These are phyloP conservation scores for Zygosaccharomyces lentus DNA, from an alignment of 805 yeast species.

Conservation along the genomic window DNA sequence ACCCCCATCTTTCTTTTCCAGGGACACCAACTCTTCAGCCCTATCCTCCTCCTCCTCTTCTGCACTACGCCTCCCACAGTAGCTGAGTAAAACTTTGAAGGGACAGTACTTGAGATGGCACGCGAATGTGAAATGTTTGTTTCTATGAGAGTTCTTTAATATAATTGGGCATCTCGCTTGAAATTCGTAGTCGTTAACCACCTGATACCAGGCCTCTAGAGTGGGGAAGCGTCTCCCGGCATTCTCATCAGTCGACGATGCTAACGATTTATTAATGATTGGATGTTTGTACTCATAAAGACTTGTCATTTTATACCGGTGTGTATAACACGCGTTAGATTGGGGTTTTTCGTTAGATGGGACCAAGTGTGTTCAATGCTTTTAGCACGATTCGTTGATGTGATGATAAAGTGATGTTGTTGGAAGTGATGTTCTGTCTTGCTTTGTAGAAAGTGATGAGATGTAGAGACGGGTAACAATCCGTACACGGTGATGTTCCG, in stretches of 20 bases:
- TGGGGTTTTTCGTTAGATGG: constrained; percentile 18
- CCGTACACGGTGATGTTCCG: background rate
- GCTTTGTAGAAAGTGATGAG: constrained; percentile 1
- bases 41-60: constrained; percentile 12
- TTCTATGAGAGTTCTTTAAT: constrained; percentile 35
- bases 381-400: constrained; percentile 1
- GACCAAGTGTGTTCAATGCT: constrained; percentile 7
- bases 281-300: constrained; percentile 36
- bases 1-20: constrained; percentile 11
- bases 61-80: constrained; percentile 25
- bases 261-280: constrained; percentile 32
- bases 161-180: constrained; percentile 36
- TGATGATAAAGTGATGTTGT: constrained; percentile 8
- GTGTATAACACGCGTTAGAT: constrained; percentile 5
- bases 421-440: constrained; percentile 4
- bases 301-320: constrained; percentile 26
- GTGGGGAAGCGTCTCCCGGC: constrained; percentile 27
- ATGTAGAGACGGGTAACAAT: background rate
- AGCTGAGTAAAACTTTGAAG: constrained; percentile 33
- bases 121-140: constrained; percentile 36
- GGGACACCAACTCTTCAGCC: constrained; percentile 5
- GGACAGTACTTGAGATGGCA: constrained; percentile 35
- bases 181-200: constrained; percentile 35
- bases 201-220: constrained; percentile 34
- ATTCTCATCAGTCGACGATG: constrained; percentile 22